Base-by-base conservation (phyloP, 1,284 basidiomycete genomes). In the Anthracocystis panici-leucophaei region DNA sequence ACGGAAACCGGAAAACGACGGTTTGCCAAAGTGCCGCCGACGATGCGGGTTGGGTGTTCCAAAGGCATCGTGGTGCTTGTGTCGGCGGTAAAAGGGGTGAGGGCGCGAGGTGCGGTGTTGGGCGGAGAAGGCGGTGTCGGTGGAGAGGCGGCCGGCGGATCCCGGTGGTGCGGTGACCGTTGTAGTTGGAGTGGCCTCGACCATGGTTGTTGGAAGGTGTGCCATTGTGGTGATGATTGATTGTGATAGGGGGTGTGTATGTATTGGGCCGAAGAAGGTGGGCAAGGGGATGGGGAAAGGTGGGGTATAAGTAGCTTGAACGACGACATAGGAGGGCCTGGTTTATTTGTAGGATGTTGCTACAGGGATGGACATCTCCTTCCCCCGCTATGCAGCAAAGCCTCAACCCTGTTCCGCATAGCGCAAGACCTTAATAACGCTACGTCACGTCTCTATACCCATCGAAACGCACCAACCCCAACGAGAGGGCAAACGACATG, bases 1-100 rank as follows among this genome's bases (percentile, higher is more conserved):
- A 25, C 58, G 51, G 68, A 71, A 71, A 10, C 68, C 68, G 5
- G 68, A 71, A 16, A 65, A 50, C 2, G 25, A 33, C 25, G 68
- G 68, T 21, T 65, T 65, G 50, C 68, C 68, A 50, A 71, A 71
- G 55, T 65, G 44, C 0, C 16, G 46, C 4, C 68, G 63, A 3
- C 20, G 44, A 20, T 46, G 41, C 8, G 29, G 57, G 12, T 31
- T 41, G 9, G 31, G 31, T n/a, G 49, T 21, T 9, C 54, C 54
- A 5, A 38, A 48, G 0, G 44, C 21, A n/a, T 44, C 46, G 10
- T 53, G 23, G 48, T 56, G 60, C 33, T 52, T 46, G 48, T 33
- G 54, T 9, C 25, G 20, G 6, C 40, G 52, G 58, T 57, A 5
- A 35, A 48, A 48, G 23, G 21, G 40, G 21, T 33, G n/a, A n/a